phyloP scores from a whole-genome alignment of 441 rosid genomes.

The Omphalea diandra region DNA sequence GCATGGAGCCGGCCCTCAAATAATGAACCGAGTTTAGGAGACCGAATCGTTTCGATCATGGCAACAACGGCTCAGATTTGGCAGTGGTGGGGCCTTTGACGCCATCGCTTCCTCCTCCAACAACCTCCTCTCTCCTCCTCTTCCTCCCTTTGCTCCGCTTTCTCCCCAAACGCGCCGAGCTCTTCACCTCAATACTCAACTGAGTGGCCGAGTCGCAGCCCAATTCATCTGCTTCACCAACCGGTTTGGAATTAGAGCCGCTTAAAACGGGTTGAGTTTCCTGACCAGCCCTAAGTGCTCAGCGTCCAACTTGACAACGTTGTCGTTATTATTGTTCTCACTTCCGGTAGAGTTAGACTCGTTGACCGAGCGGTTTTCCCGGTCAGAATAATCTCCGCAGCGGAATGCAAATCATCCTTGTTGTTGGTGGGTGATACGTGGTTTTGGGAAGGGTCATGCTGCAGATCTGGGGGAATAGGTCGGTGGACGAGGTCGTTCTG shows the following conservation, averaged over 20 bases:
- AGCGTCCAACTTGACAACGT: slow-evolving; percentile 14
- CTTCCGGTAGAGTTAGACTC: slow-evolving; percentile 48
- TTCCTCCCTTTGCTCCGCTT: slow-evolving; percentile 26
- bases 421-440: too few species aligned
- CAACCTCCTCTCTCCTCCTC: slow-evolving; percentile 30
- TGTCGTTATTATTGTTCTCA: slow-evolving; percentile 15
- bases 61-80: slow-evolving; percentile 43
- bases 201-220: slow-evolving; percentile 29
- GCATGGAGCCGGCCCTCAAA: slow-evolving; percentile 41
- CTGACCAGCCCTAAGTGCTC: slow-evolving; percentile 22
- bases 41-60: slow-evolving; percentile 35
- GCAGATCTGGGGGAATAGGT: slow-evolving; percentile 42
- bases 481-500: slow-evolving; percentile 18
- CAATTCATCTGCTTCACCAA: slow-evolving; percentile 8
- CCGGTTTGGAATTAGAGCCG: slow-evolving; percentile 14
- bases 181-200: slow-evolving; percentile 42
- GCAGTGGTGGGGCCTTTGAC: slow-evolving; percentile 25
- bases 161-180: slow-evolving; percentile 39
- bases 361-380: slow-evolving; percentile 46
- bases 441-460: slow-evolving; percentile 19
- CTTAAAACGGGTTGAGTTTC: slow-evolving; percentile 34
- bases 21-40: slow-evolving; percentile 37
- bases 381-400: slow-evolving; percentile 37
- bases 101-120: slow-evolving; percentile 33
- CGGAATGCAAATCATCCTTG: slow-evolving; percentile 23